Evolutionary conservation across 305 asterid species (phyloP).

Genomic region (Plantago coronopus): DNA sequence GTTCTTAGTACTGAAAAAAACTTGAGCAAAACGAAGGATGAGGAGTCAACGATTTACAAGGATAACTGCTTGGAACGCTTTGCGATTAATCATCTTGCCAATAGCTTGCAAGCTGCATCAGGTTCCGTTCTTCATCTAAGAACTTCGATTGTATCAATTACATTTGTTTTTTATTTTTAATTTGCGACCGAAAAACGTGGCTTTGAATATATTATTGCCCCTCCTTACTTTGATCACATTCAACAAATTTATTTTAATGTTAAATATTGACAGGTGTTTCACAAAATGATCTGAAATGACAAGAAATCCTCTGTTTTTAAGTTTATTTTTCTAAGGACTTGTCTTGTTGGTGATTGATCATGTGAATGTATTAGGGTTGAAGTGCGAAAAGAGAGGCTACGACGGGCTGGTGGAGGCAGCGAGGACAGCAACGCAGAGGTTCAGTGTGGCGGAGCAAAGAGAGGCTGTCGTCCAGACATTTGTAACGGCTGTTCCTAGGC

Average conservation of each 20-base stretch:
- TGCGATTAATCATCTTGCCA: conserved; percentile 76
- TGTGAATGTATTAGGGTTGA: conserved; percentile 38
- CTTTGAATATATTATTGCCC: background rate
- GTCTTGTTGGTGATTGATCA: background rate
- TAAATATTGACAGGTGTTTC: no score
- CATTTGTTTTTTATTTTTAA: background rate
- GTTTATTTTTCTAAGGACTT: background rate
- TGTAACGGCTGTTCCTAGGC: conserved; percentile 55
- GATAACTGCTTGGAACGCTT: conserved; percentile 69
- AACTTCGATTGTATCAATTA: background rate
- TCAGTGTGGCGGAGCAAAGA: conserved; percentile 43
- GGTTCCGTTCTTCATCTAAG: conserved; percentile 36
- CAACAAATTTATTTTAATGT: no score
- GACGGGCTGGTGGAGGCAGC: conserved; percentile 76
- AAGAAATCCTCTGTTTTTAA: no score
- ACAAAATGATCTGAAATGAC: no score
- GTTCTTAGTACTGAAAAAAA: conserved; percentile 28
- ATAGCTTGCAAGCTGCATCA: conserved; percentile 59
- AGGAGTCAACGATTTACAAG: conserved; percentile 34
- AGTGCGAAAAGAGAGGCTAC: conserved; percentile 51
- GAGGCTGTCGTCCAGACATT: conserved; percentile 47
- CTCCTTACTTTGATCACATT: no score
- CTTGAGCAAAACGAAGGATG: conserved; percentile 3
- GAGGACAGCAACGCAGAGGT: conserved; percentile 39
- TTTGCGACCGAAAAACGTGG: background rate